Evolutionary conservation across 257 asterid species (phyloP).

Genomic region (Gardenia jasminoides): DNA sequence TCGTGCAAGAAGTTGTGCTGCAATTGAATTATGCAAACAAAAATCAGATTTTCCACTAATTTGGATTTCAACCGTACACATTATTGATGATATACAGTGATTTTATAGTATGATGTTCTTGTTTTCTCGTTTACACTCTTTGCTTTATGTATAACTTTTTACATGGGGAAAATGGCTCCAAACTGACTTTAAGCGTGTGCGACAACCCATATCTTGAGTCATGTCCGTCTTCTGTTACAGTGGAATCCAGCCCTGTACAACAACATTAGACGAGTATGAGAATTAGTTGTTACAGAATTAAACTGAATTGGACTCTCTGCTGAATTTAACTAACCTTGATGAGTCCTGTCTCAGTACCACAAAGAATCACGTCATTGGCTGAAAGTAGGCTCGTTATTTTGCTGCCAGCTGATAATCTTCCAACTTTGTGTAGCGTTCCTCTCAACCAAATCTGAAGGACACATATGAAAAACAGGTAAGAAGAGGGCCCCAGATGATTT

Average conservation of each 20-base stretch:
- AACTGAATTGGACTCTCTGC: not conserved
- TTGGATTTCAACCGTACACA: not conserved
- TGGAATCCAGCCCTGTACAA: slow-evolving; percentile 89
- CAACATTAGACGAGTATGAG: not conserved
- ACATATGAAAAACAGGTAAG: not conserved
- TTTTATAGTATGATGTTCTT: not conserved
- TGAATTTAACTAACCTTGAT: slow-evolving; percentile 55
- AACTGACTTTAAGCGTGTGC: not conserved
- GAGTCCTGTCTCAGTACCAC: slow-evolving; percentile 88
- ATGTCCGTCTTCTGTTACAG: slow-evolving; percentile 40
- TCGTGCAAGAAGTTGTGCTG: not conserved
- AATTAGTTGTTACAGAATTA: not conserved
- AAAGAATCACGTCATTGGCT: slow-evolving; percentile 87
- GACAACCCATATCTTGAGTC: not conserved
- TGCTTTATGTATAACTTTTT: slow-evolving; percentile 3
- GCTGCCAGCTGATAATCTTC: slow-evolving; percentile 92
- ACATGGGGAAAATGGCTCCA: slow-evolving; percentile 8
- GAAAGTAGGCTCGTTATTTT: slow-evolving; percentile 79
- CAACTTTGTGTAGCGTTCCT: slow-evolving; percentile 86
- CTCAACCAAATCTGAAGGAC: slow-evolving; percentile 76
- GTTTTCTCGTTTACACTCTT: not conserved
- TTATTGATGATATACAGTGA: not conserved
- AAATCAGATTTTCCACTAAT: too few relatives aligned
- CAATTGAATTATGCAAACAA: not conserved
- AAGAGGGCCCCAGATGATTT: not conserved